These are phyloP conservation scores for Nakazawaea wickerhamii DNA, from an alignment of 805 yeast genomes.

Conservation along the genomic window DNA sequence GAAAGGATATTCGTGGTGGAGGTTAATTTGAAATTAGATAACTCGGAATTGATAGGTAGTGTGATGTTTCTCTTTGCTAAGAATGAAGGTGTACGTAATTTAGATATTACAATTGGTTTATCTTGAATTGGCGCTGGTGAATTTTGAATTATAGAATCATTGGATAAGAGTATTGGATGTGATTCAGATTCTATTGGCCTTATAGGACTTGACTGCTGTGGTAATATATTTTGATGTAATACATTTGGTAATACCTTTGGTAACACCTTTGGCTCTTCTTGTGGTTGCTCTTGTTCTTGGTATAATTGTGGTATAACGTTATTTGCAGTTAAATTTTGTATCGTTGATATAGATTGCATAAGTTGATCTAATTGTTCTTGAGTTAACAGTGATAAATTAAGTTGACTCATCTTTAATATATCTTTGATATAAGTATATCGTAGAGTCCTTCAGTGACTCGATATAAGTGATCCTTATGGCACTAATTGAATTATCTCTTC, in stretches of 20 bases:
- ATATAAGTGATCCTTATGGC: no score
- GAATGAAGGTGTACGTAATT: conserved; percentile 4
- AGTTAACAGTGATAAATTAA: conserved; percentile 1
- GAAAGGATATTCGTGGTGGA: conserved; percentile 4
- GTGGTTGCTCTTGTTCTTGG: not conserved
- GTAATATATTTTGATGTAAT: no score
- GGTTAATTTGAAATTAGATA: not conserved
- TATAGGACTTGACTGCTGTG: no score
- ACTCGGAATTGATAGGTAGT: conserved; percentile 1
- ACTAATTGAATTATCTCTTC: not conserved
- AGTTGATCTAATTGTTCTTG: conserved; percentile 10
- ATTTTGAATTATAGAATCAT: not conserved
- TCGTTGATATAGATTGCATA: conserved; percentile 4
- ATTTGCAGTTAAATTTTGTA: conserved; percentile 7
- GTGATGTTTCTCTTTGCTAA: conserved; percentile 8
- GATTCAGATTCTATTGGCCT: not conserved
- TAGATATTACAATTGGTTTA: not conserved
- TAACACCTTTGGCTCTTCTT: not conserved
- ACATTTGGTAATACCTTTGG: no score
- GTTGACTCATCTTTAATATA: conserved; percentile 1
- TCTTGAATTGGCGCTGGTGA: not conserved
- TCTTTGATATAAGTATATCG: no score
- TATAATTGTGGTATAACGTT: not conserved
- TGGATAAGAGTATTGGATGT: not conserved
- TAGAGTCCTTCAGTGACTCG: not conserved